Percentiles rank a stretch among this genome's conserved stretches.
Conservation (phyloP, 208 protist species). For the Porcisia deanei region DNA sequence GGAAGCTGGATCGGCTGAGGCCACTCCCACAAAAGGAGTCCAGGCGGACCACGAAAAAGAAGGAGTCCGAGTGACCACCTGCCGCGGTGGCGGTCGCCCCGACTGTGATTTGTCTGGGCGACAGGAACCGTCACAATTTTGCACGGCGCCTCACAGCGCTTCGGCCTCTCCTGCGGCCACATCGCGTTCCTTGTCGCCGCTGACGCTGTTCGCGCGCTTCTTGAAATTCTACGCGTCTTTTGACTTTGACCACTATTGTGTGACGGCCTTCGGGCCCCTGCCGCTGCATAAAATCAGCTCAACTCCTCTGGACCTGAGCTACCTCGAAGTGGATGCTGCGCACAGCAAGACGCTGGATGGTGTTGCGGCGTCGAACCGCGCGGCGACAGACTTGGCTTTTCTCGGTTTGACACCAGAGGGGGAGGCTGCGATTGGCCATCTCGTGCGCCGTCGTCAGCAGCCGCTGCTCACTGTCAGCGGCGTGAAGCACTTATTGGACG, state of each 20-base stretch:
- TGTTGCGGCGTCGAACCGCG: constrained; percentile 13
- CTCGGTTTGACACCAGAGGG: constrained; percentile 76
- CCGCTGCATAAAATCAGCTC: constrained; percentile 53
- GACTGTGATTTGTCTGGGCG: neutral
- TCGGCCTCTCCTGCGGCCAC: neutral
- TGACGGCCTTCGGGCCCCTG: constrained; percentile 81
- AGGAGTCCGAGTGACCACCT: neutral
- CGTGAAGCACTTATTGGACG: constrained; percentile 68
- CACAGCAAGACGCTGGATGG: constrained; percentile 14
- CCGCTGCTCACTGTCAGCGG: constrained; percentile 78
- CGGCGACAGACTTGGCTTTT: constrained; percentile 31
- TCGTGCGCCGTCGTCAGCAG: constrained; percentile 56
- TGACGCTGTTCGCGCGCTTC: constrained; percentile 72
- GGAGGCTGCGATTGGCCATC: constrained; percentile 52
- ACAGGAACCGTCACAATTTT: neutral
- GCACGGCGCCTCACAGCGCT: neutral
- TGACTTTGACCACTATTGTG: constrained; percentile 79
- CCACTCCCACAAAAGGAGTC: constrained; percentile 1
- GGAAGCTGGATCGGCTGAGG: neutral
- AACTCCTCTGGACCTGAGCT: constrained; percentile 54
- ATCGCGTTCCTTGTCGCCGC: constrained; percentile 33
- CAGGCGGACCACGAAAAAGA: neutral
- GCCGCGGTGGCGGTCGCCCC: neutral
- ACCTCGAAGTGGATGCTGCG: constrained; percentile 60
- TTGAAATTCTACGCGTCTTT: constrained; percentile 83